phyloP scores from a whole-genome alignment of 345 rosid genomes.

The Corymbia maculata region DNA sequence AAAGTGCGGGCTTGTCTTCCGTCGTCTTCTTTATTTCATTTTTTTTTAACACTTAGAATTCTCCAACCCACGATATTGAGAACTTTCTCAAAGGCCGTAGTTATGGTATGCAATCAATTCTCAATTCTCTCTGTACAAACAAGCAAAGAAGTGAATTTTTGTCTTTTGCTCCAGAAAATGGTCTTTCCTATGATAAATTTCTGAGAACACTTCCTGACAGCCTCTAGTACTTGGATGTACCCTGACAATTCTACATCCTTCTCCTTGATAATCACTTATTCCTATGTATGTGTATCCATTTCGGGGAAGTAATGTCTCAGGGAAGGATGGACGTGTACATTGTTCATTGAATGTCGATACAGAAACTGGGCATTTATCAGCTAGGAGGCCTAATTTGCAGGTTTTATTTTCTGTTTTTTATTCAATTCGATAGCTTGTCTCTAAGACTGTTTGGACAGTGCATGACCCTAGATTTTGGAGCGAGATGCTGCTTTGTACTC shows the following conservation, averaged over 20 bases:
- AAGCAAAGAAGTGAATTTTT: not conserved
- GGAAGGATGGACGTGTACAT: constrained; percentile 80
- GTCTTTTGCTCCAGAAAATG: not conserved
- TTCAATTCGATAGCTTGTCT: not conserved
- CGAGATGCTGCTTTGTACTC: not conserved
- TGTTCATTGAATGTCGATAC: constrained; percentile 94
- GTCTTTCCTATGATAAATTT: not conserved
- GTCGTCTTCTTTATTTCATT: not conserved
- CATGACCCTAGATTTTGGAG: not conserved
- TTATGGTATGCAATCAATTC: not conserved
- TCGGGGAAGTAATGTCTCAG: constrained; percentile 73
- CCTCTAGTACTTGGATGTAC: not conserved
- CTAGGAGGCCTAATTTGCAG: constrained; percentile 96
- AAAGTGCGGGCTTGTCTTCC: not conserved
- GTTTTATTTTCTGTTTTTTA: constrained; percentile 11
- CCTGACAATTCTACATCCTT: not conserved
- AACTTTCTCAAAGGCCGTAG: not conserved
- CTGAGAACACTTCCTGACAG: not conserved
- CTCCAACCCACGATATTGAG: not conserved
- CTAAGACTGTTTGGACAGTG: not conserved
- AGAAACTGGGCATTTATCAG: constrained; percentile 93
- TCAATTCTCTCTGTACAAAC: not conserved
- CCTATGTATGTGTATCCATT: not conserved
- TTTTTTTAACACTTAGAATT: too few species aligned
- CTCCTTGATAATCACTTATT: not conserved